Evolutionary conservation across 345 rosid species (phyloP), one percentile per base, ranked within the genome.

Genomic region (Ceriops zippeliana): DNA sequence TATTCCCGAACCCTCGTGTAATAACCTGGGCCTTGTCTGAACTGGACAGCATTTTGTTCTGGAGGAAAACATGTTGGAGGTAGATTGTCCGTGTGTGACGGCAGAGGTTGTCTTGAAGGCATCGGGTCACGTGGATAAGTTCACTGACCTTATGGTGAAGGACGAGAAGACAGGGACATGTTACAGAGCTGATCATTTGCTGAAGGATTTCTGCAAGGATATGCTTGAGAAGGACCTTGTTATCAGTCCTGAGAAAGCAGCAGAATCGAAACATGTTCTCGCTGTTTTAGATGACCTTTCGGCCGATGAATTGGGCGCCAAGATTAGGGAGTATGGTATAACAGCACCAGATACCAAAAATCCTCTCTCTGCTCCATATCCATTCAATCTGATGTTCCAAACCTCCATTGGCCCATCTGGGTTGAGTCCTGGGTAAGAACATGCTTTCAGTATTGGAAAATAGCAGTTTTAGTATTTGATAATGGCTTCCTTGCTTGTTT

Each of bases 371-470:
- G 96, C 86, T 78, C 97, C 97, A 30, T 93, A 86, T 42, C 97
- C 97, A 0, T 91, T 91, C 70, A 93, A 93, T 70, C 71, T 93
- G 79, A 93, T 91, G 98, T 93, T 93, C 76, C 92, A 93, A 72
- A 91, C 98, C 59, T 93, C 97, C 32, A 93, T 93, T 63, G 98
- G 97, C 24, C 98, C 98, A n/a, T 91, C 98, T 63, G 97, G 97
- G 66, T 24, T 82, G 83, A 77, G 69, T 65, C 81, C 89, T 1
- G 97, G 96, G 98, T 91, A 65, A 80, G 93, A 71, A 0, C 21
- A 49, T 11, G 28, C 6, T 4, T 7, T 61, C 21, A 10, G 10
- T 21, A 8, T 22, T 7, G 27, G 5, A 26, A 54, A 54, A 54
- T 54, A 22, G 15, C 27, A 9, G 19, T 42, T 42, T 13, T 42